phyloP scores from a whole-genome alignment of 495 filamentous ascomycete genomes.

The Aspergillus wentii region DNA sequence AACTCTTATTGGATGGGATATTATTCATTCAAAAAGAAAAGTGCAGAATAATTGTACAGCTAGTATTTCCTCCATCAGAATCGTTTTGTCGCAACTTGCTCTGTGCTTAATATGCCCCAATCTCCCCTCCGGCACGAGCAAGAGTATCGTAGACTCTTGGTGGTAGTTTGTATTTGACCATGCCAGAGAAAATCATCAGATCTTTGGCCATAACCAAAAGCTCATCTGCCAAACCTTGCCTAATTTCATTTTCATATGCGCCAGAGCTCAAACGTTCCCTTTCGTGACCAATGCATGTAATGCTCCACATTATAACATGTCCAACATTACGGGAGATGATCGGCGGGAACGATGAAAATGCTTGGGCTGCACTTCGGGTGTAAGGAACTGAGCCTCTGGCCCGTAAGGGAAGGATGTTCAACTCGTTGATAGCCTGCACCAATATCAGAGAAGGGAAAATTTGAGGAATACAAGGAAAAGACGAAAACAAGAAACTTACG shows the following conservation, averaged over 20 bases:
- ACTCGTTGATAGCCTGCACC: conserved; percentile 60
- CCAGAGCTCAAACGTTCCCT: conserved; percentile 59
- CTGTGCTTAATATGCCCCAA: conserved; percentile 50
- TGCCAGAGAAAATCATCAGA: conserved; percentile 88
- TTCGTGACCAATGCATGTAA: conserved; percentile 73
- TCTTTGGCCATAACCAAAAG: conserved; percentile 76
- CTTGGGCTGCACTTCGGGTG: conserved; percentile 70
- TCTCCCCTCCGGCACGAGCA: conserved; percentile 69
- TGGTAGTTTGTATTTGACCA: conserved; percentile 83
- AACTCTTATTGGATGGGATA: too few species aligned
- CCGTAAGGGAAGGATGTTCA: conserved; percentile 73
- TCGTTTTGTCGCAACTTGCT: too few species aligned
- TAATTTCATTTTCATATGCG: conserved; percentile 70
- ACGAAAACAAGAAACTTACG: conserved; percentile 50
- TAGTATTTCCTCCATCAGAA: too few species aligned
- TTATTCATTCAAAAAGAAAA: too few species aligned
- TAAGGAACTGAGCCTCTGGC: conserved; percentile 61
- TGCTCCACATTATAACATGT: conserved; percentile 87
- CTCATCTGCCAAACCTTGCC: conserved; percentile 61
- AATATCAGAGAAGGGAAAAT: conserved; percentile 9
- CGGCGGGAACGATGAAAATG: conserved; percentile 68
- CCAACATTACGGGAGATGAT: conserved; percentile 82
- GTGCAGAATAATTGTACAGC: too few species aligned
- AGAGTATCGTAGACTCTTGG: conserved; percentile 75
- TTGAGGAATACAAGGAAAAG: not conserved